phyloP scores from a whole-genome alignment of 225 moss, liverwort and hornwort genomes.

The Sphagnum tenellum region DNA sequence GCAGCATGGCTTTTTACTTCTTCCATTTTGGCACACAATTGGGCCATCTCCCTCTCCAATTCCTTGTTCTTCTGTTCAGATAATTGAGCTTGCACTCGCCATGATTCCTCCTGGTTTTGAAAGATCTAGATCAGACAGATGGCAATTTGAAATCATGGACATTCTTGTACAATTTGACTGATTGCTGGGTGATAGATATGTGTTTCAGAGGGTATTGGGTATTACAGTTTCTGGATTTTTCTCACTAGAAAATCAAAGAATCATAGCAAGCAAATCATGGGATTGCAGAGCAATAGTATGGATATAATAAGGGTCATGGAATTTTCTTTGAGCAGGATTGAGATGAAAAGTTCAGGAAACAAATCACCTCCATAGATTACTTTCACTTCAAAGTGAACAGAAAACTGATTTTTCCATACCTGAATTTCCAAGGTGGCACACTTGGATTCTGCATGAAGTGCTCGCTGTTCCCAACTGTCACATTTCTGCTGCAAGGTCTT shows the following conservation, averaged over 20 bases:
- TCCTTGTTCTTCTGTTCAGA: slow-evolving; percentile 7
- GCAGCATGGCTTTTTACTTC: slow-evolving; percentile 5
- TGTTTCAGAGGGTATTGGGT: neutral
- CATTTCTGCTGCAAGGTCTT: slow-evolving; percentile 30
- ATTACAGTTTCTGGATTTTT: neutral
- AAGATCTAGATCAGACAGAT: neutral
- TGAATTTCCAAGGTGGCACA: slow-evolving; percentile 16
- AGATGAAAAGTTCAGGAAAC: too few species aligned
- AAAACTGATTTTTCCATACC: neutral
- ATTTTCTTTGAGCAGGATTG: too few species aligned
- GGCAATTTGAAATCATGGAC: neutral
- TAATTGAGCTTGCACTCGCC: slow-evolving; percentile 5
- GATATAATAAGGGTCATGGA: too few species aligned
- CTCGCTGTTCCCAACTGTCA: slow-evolving; percentile 50
- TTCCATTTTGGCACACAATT: slow-evolving; percentile 6
- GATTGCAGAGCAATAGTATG: too few species aligned
- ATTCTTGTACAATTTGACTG: neutral
- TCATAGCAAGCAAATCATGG: neutral
- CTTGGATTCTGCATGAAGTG: slow-evolving; percentile 41
- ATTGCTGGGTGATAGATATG: neutral
- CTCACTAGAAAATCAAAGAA: neutral
- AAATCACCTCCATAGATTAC: too few species aligned
- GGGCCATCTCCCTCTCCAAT: slow-evolving; percentile 6
- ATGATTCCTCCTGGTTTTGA: slow-evolving; percentile 6
- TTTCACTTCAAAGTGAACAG: too few species aligned